A percentile compares a stretch with the other conserved stretches of the same genome.
Conservation (phyloP, 2,329 filamentous ascomycete genomes). For the Alternaria dauci region DNA sequence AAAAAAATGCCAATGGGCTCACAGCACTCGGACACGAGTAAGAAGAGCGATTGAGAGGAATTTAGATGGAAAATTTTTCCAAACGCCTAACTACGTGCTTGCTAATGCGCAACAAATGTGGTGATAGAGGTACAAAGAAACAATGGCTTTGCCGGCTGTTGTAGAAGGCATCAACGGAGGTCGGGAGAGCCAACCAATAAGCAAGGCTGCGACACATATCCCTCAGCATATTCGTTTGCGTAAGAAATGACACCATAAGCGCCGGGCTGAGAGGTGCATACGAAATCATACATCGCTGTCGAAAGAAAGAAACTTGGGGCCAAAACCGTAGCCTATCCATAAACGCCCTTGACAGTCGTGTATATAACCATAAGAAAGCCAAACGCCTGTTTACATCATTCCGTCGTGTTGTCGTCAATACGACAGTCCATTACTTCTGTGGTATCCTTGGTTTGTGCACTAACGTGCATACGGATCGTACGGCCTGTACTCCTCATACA, state of each 20-base stretch:
- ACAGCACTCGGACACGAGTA: fast-evolving
- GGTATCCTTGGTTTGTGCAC: neutral
- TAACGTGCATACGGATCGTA: neutral
- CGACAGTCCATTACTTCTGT: neutral
- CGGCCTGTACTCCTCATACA: conserved; percentile 5
- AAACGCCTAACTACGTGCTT: neutral
- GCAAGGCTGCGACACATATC: neutral
- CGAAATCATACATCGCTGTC: neutral
- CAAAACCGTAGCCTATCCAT: neutral
- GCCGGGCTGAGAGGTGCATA: neutral
- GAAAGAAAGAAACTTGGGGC: neutral
- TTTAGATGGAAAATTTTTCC: fast-evolving
- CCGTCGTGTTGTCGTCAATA: neutral
- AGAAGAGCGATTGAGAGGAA: too few species aligned
- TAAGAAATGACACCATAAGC: neutral
- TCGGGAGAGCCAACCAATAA: too few species aligned
- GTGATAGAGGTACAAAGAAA: neutral
- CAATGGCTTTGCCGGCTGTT: neutral
- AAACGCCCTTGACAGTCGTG: neutral
- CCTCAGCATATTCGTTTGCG: neutral
- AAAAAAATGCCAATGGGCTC: too few species aligned
- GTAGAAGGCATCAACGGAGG: neutral
- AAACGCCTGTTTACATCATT: neutral
- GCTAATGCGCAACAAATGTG: neutral
- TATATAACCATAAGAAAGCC: neutral